Base-by-base conservation (phyloP, 352 stramenopile genomes). In the Blastocystis sp. region DNA sequence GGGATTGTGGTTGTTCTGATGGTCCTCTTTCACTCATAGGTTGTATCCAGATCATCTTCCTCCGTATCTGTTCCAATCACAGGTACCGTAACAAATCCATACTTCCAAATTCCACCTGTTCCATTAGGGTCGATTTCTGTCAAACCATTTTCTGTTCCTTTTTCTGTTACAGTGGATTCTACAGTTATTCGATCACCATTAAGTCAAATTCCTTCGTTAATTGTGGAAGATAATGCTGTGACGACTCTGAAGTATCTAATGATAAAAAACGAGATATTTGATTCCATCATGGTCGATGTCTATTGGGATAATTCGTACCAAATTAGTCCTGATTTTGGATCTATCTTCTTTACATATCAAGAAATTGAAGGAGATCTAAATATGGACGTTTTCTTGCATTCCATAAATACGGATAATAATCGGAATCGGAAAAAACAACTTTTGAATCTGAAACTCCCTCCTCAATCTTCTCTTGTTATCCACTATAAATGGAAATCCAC, bases 301-400 rank as follows among this genome's bases (percentile, higher is more conserved):
- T 65, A 37, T 42, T 83, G 71, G 71, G 71, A 66, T 42, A 83
- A 83, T 42, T 29, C 27, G 2, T 83, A 65, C 54, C 56, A 83
- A 42, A 83, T 83, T 29, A 54, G 71, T 37, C 71, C 71, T 32
- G 71, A 83, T 51, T 66, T 83, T 49, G 71, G 71, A 14, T 51
- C 46, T 35, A 43, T 83, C 11, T 54, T 37, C 12, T 83, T 83
- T 56, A 43, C 35, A 24, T n/a, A 52, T 56, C 49, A 52, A 27
- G 51, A 83, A 11, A 32, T 61, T 32, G 54, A 61, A 32, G 54
- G 54, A n/a, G 54, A 32, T 32, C 54, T 14, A 12, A 61, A 61
- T 32, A 61, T 61, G 3, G 54, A 61, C 19, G 54, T 32, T 32
- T 61, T 61, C 32, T 14, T 35, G 19, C 43, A 54, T 32, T 35